Evolutionary conservation across 768 basidiomycete genomes (phyloP).

Genomic region (Lentinula aciculospora): DNA sequence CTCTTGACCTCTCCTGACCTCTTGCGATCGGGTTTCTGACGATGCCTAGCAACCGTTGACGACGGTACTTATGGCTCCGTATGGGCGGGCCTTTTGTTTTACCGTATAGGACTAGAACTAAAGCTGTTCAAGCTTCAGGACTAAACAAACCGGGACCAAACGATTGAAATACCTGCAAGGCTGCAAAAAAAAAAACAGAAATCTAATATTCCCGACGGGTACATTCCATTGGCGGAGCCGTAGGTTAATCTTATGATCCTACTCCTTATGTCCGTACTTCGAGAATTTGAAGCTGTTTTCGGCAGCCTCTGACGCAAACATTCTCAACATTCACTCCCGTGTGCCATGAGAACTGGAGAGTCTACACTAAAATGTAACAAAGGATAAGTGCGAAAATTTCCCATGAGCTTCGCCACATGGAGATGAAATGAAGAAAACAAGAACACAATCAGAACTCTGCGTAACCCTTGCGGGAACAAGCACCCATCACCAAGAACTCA

Average conservation of each 20-base stretch:
- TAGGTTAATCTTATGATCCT: background rate
- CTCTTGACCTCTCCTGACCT: background rate
- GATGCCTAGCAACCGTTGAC: background rate
- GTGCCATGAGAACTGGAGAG: background rate
- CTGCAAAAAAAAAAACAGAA: background rate
- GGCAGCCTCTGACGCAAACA: background rate
- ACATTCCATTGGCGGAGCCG: background rate
- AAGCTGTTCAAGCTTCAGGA: no score
- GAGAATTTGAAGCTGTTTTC: background rate
- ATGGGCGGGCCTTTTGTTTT: no score
- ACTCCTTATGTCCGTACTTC: no score
- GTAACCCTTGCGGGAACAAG: background rate
- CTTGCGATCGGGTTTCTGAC: background rate
- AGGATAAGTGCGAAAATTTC: background rate
- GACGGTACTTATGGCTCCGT: background rate
- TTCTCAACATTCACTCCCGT: no score
- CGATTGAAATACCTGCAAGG: no score
- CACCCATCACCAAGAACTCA: background rate
- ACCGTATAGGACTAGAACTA: no score
- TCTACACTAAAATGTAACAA: background rate
- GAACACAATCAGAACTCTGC: background rate
- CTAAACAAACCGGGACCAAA: no score
- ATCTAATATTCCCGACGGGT: background rate
- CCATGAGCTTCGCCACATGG: background rate
- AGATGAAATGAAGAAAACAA: background rate